Conservation (phyloP, 2,329 filamentous ascomycete species). For the Venturia effusa region DNA sequence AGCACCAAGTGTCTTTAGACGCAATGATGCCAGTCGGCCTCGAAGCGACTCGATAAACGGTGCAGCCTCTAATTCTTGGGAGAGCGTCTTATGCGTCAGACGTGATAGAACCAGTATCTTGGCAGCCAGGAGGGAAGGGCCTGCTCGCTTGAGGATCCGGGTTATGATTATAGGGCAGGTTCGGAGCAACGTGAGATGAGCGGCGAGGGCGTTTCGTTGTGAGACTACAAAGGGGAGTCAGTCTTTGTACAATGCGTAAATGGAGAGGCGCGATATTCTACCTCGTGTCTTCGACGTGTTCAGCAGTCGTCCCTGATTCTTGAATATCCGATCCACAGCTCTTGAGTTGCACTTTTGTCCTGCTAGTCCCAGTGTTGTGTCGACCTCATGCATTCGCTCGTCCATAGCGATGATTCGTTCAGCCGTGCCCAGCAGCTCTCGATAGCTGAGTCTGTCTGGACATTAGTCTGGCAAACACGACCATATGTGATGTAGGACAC, state of each 20-base stretch:
- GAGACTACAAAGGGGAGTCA: constrained; percentile 12
- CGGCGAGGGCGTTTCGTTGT: constrained; percentile 32
- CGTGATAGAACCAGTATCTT: constrained; percentile 63
- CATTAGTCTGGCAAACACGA: not conserved
- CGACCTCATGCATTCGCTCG: constrained; percentile 61
- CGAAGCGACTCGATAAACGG: constrained; percentile 51
- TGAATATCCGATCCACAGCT: constrained; percentile 54
- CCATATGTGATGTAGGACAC: constrained; percentile 17
- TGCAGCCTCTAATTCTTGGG: constrained; percentile 36
- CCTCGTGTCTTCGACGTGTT: constrained; percentile 13
- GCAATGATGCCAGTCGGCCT: constrained; percentile 51
- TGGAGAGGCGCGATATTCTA: not conserved
- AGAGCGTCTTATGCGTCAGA: constrained; percentile 63
- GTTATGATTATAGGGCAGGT: constrained; percentile 42
- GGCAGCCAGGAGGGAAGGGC: constrained; percentile 45
- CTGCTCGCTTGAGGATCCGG: constrained; percentile 36
- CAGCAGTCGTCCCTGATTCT: constrained; percentile 45
- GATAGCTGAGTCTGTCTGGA: constrained; percentile 53
- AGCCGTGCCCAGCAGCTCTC: constrained; percentile 81
- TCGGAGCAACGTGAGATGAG: constrained; percentile 48
- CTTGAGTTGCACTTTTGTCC: constrained; percentile 66
- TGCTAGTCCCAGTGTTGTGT: constrained; percentile 59
- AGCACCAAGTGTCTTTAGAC: constrained; percentile 53
- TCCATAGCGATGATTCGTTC: constrained; percentile 92
- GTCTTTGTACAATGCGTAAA: not conserved